Evolutionary conservation across 108 stramenopile species (phyloP), one percentile per base, ranked within the genome.

Genomic region (Fragilaria radians): DNA sequence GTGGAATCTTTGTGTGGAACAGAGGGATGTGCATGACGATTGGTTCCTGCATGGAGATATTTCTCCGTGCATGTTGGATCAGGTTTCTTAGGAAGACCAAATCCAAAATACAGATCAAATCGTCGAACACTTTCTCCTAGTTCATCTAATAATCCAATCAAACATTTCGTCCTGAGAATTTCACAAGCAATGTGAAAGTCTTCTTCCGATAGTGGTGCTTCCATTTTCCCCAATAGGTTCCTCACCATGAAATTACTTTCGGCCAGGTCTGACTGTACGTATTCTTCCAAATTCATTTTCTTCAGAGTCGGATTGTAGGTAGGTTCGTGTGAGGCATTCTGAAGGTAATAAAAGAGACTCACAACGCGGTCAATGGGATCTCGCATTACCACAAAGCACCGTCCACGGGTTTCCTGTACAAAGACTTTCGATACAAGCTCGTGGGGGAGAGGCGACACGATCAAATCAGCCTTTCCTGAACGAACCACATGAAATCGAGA

Each of bases 321-420:
- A 1, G 59, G 51, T 42, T 81, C 80, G 70, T 73, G 76, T 3
- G 71, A 66, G 1, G 81, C 81, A n/a, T 57, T 47, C 53, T 82
- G 78, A n/a, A 82, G 50, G 52, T 82, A 82, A 36, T 77, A 73
- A 56, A 79, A 82, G 11, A 77, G 54, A 26, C 72, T 74, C 0
- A 70, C 72, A n/a, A 52, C 27, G 7, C 79, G 52, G 28, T 80
- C 68, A 4, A 80, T 34, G 3, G 79, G 79, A 64, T 80, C 71
- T 14, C 79, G 74, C 47, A 80, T 74, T 11, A 80, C 33, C 5
- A 65, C 54, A 19, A 74, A 69, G 4, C 30, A 48, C 34, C 55
- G 29, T 36, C 25, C 55, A n/a, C 28, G 32, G 17, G 32, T 19
- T 36, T 46, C 4, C 31, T 57, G 29, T 19, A 28, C 19, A 34